Evolutionary conservation across 805 yeast genomes (phyloP), one percentile per base, ranked within the genome.

Genomic region (Middelhovenomyces tepae): DNA sequence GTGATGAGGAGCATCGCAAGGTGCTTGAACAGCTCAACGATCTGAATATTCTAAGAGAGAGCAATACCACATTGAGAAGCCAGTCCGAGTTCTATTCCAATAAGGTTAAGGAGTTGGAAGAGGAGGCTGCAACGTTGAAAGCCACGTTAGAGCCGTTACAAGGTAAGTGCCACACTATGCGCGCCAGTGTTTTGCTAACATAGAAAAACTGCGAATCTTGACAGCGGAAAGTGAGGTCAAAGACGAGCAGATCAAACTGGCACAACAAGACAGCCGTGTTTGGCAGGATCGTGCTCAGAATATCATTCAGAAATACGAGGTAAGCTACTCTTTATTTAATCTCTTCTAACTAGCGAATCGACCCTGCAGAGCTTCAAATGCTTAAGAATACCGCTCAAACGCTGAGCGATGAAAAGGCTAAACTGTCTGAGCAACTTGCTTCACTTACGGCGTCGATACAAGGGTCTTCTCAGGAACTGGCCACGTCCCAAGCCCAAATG

Each of bases 31-130:
- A 75, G 45, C 57, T 78, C 32, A 69, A 75, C 36, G 79, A 78
- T 42, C 53, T 80, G 51, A 74, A 71, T 44, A 59, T 78, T 16
- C 54, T 80, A 35, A 64, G 81, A 33, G 89, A 80, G 52, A 77
- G 84, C 45, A 80, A 80, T 45, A 58, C 65, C 6, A 70, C 82
- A 2, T 60, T 80, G 42, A 65, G 87, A 32, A 60, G 62, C 35
- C 83, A 77, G 34, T 57, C 64, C 35, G 51, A 53, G 16, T 39
- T 47, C 3, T 54, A 54, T 26, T 37, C 51, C 15, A 43, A 48
- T 10, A 56, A 50, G 33, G 56, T 62, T 9, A 44, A 47, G 25
- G 53, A 51, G 5, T 59, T 78, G 24, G 72, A 73, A 45, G 30
- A 39, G 2, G 56, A 66, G 39, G 33, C 73, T 10, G 47, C 49